phyloP scores from a whole-genome alignment of 352 stramenopile species.

The Pythium aristosporum region DNA sequence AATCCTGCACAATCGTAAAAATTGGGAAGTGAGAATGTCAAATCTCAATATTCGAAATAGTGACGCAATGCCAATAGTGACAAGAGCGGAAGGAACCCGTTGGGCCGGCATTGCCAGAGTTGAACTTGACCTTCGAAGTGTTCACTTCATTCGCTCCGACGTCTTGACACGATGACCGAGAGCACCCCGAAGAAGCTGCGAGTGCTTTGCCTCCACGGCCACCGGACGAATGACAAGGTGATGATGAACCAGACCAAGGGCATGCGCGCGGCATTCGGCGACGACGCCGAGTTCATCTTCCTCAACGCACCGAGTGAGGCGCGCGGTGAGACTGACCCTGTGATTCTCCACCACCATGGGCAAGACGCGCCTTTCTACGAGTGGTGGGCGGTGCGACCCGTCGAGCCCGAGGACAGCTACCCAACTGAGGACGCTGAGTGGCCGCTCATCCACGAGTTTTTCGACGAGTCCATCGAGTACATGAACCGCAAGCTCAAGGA shows the following conservation, averaged over 20 bases:
- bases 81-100: too few relatives aligned
- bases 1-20: background rate
- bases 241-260: constrained; percentile 69
- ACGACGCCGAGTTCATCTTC: constrained; percentile 66
- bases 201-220: constrained; percentile 73
- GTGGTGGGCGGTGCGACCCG: constrained; percentile 52
- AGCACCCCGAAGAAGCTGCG: constrained; percentile 36
- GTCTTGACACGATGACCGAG: background rate
- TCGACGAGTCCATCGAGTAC: constrained; percentile 42
- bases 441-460: constrained; percentile 22
- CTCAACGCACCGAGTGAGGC: constrained; percentile 52
- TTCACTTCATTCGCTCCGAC: background rate
- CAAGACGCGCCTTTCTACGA: constrained; percentile 73
- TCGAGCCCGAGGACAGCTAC: constrained; percentile 44
- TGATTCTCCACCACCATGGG: constrained; percentile 54
- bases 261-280: constrained; percentile 55
- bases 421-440: constrained; percentile 25
- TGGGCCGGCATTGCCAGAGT: too few relatives aligned
- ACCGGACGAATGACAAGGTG: constrained; percentile 68
- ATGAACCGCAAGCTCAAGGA: constrained; percentile 56
- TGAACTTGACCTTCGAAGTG: constrained; percentile 5
- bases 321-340: constrained; percentile 51
- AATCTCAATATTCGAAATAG: background rate
- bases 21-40: background rate
- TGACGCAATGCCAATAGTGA: background rate